Percentiles rank a stretch among this genome's conserved stretches.
Conservation (phyloP, 495 filamentous ascomycete genomes). For the Daldinia decipiens region DNA sequence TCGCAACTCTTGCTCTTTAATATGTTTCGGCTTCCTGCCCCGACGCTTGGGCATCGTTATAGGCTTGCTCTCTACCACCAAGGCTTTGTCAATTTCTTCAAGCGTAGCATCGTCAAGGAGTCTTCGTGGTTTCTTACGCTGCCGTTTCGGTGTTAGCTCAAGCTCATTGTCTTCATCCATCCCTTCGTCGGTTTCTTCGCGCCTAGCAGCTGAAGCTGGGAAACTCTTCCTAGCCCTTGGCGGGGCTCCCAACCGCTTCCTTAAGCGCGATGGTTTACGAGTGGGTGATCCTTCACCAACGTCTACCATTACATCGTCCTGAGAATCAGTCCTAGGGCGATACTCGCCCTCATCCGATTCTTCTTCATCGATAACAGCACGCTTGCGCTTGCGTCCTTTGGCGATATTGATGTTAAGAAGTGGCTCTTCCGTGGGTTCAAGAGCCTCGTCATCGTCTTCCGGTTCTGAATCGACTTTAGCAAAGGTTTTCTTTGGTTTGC, state of each 20-base stretch:
- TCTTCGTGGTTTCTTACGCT: slow-evolving; percentile 34
- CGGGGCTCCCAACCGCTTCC: slow-evolving; percentile 38
- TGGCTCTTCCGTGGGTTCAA: slow-evolving; percentile 40
- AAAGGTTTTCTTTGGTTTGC: slow-evolving; percentile 47
- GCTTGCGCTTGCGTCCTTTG: slow-evolving; percentile 43
- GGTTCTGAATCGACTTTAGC: slow-evolving; percentile 39
- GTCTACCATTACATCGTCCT: slow-evolving; percentile 37
- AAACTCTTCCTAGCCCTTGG: slow-evolving; percentile 34
- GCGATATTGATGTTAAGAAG: slow-evolving; percentile 28
- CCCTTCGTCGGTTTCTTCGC: slow-evolving; percentile 12
- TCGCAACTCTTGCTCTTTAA: slow-evolving; percentile 16
- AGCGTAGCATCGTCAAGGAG: slow-evolving; percentile 35
- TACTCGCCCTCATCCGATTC: slow-evolving; percentile 43
- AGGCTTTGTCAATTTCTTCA: slow-evolving; percentile 29
- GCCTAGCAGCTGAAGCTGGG: slow-evolving; percentile 10
- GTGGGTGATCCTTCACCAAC: slow-evolving; percentile 20
- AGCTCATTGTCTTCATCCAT: slow-evolving; percentile 23
- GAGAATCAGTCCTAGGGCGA: slow-evolving; percentile 37
- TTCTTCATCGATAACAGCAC: slow-evolving; percentile 19
- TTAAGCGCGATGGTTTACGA: slow-evolving; percentile 25
- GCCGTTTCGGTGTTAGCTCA: slow-evolving; percentile 30
- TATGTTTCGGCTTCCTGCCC: slow-evolving; percentile 44
- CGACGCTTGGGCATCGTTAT: slow-evolving; percentile 36
- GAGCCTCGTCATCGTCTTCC: slow-evolving; percentile 40
- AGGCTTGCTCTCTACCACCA: slow-evolving; percentile 22